Evolutionary conservation across 2,329 filamentous ascomycete genomes (phyloP).

Genomic region (Fusarium cicatricum): DNA sequence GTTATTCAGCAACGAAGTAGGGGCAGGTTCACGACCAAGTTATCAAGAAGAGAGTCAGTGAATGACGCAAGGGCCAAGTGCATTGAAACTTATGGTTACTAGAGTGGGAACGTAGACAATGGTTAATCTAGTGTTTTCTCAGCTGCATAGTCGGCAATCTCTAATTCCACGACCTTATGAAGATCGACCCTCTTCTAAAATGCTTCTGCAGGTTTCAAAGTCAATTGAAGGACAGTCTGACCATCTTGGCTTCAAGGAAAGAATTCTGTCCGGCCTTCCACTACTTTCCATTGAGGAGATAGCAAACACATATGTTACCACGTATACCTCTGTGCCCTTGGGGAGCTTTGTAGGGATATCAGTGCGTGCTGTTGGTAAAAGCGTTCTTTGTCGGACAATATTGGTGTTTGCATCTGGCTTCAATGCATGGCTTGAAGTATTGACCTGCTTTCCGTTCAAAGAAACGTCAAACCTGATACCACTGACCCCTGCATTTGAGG

Average conservation of each 20-base stretch:
- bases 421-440: slow-evolving; percentile 6
- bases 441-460: rapidly evolving
- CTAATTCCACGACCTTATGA: not conserved
- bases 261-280: rapidly evolving
- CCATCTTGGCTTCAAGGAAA: slow-evolving; percentile 15
- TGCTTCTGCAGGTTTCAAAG: not conserved
- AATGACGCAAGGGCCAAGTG: too few species aligned
- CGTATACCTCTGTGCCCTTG: not conserved
- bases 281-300: not conserved
- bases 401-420: slow-evolving; percentile 36
- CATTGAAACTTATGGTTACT: too few species aligned
- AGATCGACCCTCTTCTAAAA: not conserved
- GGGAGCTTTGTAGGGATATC: not conserved
- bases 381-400: slow-evolving; percentile 19
- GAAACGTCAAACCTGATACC: slow-evolving; percentile 6
- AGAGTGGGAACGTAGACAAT: too few species aligned
- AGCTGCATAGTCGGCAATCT: too few species aligned
- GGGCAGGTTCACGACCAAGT: too few species aligned
- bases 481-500: slow-evolving; percentile 14
- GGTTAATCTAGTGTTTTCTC: too few species aligned
- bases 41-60: too few species aligned
- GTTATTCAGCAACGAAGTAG: too few species aligned
- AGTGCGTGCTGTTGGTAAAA: slow-evolving; percentile 19
- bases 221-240: not conserved
- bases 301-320: slow-evolving; percentile 19